Conservation (phyloP, 176 grass and related monocot genomes). For the Tillandsia leiboldiana region DNA sequence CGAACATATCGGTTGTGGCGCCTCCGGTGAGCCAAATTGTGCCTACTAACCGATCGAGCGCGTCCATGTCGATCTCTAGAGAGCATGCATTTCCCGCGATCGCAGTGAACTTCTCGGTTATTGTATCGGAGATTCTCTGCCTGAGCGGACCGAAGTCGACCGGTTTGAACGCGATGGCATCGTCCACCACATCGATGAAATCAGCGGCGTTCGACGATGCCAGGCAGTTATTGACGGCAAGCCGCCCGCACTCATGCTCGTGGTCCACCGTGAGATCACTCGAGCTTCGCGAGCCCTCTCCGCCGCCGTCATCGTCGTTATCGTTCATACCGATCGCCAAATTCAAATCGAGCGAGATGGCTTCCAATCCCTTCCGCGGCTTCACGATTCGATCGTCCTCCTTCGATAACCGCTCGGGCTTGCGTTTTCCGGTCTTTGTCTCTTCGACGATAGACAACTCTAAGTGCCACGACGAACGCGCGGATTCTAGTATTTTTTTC, state of each 20-base stretch:
- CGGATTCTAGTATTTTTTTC: constrained; percentile 5
- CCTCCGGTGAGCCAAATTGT: constrained; percentile 23
- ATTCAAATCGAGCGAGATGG: constrained; percentile 65
- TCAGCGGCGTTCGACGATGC: constrained; percentile 12
- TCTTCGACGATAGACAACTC: constrained; percentile 24
- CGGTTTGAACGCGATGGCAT: constrained; percentile 45
- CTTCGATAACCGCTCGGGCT: constrained; percentile 10
- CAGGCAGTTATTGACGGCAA: constrained; percentile 1
- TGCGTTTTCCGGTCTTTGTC: constrained; percentile 24
- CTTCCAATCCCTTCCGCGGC: constrained; percentile 12
- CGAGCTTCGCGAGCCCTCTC: constrained; percentile 48
- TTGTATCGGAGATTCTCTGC: constrained; percentile 36
- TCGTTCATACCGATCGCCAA: constrained; percentile 21
- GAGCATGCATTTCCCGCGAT: constrained; percentile 10
- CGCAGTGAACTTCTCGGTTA: constrained; percentile 22
- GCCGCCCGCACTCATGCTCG: constrained; percentile 32
- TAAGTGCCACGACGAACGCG: constrained; percentile 29
- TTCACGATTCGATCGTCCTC: constrained; percentile 27
- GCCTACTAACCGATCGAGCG: constrained; percentile 31
- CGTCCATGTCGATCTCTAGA: constrained; percentile 28
- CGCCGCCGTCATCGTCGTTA: constrained; percentile 23
- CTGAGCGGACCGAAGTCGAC: constrained; percentile 34
- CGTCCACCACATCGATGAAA: constrained; percentile 36
- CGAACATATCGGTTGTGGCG: constrained; percentile 11
- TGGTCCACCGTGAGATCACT: constrained; percentile 81